A percentile compares a stretch with the other conserved stretches of the same genome.
Evolutionary conservation across 2,329 filamentous ascomycete genomes (phyloP).

Genomic region (Leptosphaerulina australis): DNA sequence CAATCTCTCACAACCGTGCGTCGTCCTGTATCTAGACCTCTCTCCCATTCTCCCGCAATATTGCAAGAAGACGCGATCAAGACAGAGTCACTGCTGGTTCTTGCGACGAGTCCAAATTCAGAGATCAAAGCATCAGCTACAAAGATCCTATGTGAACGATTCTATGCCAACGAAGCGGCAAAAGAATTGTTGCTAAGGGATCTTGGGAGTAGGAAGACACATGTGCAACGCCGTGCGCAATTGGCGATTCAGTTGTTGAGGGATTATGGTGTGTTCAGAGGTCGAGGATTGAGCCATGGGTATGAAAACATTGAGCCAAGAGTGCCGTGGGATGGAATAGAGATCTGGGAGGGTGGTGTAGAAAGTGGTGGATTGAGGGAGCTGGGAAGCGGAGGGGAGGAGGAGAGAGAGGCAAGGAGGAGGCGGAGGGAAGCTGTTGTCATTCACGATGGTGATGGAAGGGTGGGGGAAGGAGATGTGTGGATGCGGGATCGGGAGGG

Average conservation of each 20-base stretch:
- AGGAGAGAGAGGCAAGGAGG: constrained; percentile 75
- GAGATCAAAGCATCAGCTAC: constrained; percentile 51
- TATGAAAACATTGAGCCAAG: constrained; percentile 1
- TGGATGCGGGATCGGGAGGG: constrained; percentile 60
- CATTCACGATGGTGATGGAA: constrained; percentile 80
- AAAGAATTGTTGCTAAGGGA: constrained; percentile 33
- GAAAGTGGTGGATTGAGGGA: constrained; percentile 32
- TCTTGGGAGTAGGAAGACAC: constrained; percentile 27
- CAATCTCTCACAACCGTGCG: constrained; percentile 71
- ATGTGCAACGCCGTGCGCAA: constrained; percentile 29
- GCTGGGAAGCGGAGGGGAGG: constrained; percentile 56
- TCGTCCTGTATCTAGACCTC: constrained; percentile 49
- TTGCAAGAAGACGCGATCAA: constrained; percentile 66
- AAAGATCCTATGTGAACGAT: constrained; percentile 47
- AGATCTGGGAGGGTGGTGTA: background rate
- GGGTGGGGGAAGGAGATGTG: constrained; percentile 76
- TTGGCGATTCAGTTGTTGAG: constrained; percentile 38
- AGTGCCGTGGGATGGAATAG: constrained; percentile 3
- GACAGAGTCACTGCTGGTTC: constrained; percentile 48
- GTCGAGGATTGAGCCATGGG: background rate
- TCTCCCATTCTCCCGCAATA: constrained; percentile 61
- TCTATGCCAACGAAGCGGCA: constrained; percentile 32
- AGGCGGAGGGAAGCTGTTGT: constrained; percentile 88
- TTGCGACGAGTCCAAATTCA: constrained; percentile 51
- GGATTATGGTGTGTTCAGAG: constrained; percentile 24